Base-by-base conservation (phyloP, 352 stramenopile species). In the Globisporangium cylindrosporum region DNA sequence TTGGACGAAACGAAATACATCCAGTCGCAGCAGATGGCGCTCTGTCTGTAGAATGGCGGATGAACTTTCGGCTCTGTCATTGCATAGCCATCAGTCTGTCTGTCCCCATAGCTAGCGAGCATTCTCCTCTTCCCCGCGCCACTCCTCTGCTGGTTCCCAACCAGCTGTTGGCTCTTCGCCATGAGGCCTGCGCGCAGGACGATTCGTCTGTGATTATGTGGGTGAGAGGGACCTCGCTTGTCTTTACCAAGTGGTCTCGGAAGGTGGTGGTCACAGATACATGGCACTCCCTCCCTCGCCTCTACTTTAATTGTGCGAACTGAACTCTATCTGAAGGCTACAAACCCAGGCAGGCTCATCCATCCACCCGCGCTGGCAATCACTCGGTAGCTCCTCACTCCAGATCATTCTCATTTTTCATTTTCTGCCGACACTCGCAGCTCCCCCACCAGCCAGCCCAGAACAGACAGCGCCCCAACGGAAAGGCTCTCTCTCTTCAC, bases 371-470 rank as follows among this genome's bases (percentile, higher is more conserved):
- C 54, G 18, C 7, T 20, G 55, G 22, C 38, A 46, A 46, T 46
- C 38, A 20, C 38, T 46, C 32, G 10, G 20, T 25, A 18, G 14
- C 54, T 25, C 54, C 53, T 24, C 53, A 20, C 25, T 59, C 27
- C 32, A 22, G 25, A 15, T 24, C 25, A 20, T 18, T 59, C 43
- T 46, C 27, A 34, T 29, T 29, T 24, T 58, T 36, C 59, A 36
- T 53, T 67, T 67, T 67, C 62, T 67, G 62, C 41, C 49, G 48
- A 53, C 62, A 51, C 32, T 57, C 27, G 61, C 61, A 66, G 61
- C 61, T 5, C 22, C 36, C 3, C 24, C 38, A 55, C 25, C 29
- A 64, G 20, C 25, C 32, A 49, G 20, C 27, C 5, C 62, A 64
- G 34, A 36, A 62, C 34, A 38, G 49, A 43, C 27, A 62, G 60